Percentiles rank a stretch among this genome's conserved stretches.
These are phyloP conservation scores for Calonectria hongkongensis DNA, from an alignment of 2,329 filamentous ascomycete genomes.

Conservation along the genomic window DNA sequence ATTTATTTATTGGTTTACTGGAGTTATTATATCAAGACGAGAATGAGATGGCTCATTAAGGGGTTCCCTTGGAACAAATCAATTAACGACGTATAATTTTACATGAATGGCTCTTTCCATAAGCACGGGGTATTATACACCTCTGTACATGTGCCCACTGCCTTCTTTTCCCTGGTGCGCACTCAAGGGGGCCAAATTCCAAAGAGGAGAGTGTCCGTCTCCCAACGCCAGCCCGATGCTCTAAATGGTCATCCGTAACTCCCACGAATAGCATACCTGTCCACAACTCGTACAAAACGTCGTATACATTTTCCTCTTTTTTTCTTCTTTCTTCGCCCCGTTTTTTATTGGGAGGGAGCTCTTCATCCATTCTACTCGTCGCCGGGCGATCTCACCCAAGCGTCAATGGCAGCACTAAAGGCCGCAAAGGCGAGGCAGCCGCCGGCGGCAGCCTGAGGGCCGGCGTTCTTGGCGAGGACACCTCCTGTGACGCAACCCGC, in stretches of 20 bases:
- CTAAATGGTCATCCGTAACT: conserved; percentile 55
- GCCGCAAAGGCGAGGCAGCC: conserved; percentile 96
- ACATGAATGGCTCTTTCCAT: conserved; percentile 44
- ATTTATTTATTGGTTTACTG: too few relatives aligned
- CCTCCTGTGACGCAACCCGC: conserved; percentile 95
- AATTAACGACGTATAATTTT: conserved; percentile 37
- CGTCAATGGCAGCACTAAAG: conserved; percentile 93
- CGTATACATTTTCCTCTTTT: conserved; percentile 27
- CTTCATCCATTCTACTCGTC: conserved; percentile 67
- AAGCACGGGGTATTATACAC: conserved; percentile 48
- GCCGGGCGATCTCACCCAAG: conserved; percentile 88
- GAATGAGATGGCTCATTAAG: conserved; percentile 29
- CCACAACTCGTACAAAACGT: conserved; percentile 45
- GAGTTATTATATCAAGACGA: not conserved
- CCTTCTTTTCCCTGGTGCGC: conserved; percentile 35
- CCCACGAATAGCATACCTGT: conserved; percentile 48
- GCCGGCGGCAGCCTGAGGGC: conserved; percentile 89
- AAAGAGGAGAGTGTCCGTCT: conserved; percentile 56
- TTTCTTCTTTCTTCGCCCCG: not conserved
- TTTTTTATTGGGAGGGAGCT: not conserved
- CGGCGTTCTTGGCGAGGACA: conserved; percentile 88
- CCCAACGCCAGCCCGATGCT: conserved; percentile 60
- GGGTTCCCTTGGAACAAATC: conserved; percentile 38
- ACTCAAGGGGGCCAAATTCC: conserved; percentile 44
- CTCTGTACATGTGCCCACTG: conserved; percentile 45